Evolutionary conservation across 805 yeast genomes (phyloP), one percentile per base, ranked within the genome.

Genomic region (Metschnikowia continentalis): DNA sequence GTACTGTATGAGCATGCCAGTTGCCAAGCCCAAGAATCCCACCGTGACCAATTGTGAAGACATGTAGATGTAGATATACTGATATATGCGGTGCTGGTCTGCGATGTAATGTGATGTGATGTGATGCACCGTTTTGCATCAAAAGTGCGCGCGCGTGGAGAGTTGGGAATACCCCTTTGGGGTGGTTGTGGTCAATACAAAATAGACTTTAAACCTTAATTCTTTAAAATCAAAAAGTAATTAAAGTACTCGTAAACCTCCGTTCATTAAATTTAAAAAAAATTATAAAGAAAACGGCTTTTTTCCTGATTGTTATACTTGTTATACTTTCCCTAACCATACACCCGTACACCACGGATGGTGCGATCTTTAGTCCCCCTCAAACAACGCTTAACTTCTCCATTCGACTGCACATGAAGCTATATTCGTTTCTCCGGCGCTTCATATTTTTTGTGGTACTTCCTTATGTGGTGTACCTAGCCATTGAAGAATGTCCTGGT

Each of bases 21-120:
- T 62, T 5, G 65, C 54, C 36, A 75, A 66, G 1, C 78, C 72
- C 1, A 69, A 67, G 5, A 76, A 58, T 32, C 65, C 46, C 20
- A 70, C 48, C 45, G 68, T 70, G 1, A 68, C 42, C 33, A 54
- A 30, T 33, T 48, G 51, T 17, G 53, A 32, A 20, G 52, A 32
- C 51, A 49, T 49, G 23, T 0, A 17, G 22, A 14, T 3, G 10
- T 15, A 6, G 17, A 17, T 10, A 15, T 15, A 14, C 13, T 35
- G 37, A 15, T 6, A 35, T 35, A 17, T n/a, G 37, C 17, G 11
- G 11, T n/a, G 37, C 19, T 15, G 37, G 30, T 26, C 30, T 35
- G 39, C 22, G 23, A 19, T 17, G 39, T 17, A 22, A 19, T 17
- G 22, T 7, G 14, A 35, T n/a, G 20, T n/a, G 19, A 17, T 15